phyloP scores from a whole-genome alignment of 441 rosid species.

The Erysimum pusillum region DNA sequence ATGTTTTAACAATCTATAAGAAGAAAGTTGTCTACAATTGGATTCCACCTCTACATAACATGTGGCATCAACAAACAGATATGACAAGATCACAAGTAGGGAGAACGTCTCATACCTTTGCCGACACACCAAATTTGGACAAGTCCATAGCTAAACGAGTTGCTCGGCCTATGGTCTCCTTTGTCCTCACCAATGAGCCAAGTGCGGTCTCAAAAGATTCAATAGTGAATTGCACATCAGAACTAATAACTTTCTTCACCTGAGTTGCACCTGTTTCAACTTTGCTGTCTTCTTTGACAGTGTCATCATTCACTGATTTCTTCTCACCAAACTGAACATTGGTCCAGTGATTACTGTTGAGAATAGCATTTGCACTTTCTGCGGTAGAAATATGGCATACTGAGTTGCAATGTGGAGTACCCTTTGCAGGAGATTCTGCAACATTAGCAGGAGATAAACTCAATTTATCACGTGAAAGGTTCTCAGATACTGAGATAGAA shows the following conservation, averaged over 20 bases:
- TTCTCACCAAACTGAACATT: conserved; percentile 52
- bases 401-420: conserved; percentile 59
- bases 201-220: conserved; percentile 81
- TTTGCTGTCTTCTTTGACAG: conserved; percentile 62
- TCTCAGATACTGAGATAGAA: conserved; percentile 52
- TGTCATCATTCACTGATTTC: conserved; percentile 48
- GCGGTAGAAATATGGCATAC: conserved; percentile 67
- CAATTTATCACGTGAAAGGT: conserved; percentile 55
- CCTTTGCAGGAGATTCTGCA: conserved; percentile 61
- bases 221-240: conserved; percentile 66
- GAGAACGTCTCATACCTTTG: conserved; percentile 64
- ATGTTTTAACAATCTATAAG: conserved; percentile 21
- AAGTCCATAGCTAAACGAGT: conserved; percentile 94
- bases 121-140: conserved; percentile 76
- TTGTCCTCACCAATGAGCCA: conserved; percentile 84
- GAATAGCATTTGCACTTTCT: conserved; percentile 73
- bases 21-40: conserved; percentile 14
- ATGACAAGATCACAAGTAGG: conserved; percentile 1
- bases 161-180: conserved; percentile 96
- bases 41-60: conserved; percentile 4
- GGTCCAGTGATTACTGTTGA: conserved; percentile 65
- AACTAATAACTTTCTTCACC: conserved; percentile 55
- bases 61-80: conserved; percentile 28
- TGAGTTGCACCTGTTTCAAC: conserved; percentile 53
- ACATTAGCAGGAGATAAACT: conserved; percentile 60